A percentile compares a stretch with the other conserved stretches of the same genome.
phyloP scores from a whole-genome alignment of 116 monocot genomes.

The Dioscorea cayenensis region DNA sequence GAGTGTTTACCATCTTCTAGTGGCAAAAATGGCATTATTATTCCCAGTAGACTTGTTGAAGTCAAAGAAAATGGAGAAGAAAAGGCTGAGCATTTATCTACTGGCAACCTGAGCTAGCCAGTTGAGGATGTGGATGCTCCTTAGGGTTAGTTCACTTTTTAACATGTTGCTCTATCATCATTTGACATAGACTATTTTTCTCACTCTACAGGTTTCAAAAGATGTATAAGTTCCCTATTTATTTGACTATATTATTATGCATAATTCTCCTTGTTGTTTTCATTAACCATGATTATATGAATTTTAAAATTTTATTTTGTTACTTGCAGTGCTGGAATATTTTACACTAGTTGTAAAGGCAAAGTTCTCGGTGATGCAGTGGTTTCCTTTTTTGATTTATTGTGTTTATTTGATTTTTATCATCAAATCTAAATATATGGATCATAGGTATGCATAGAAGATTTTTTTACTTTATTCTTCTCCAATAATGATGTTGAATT shows the following conservation, averaged over 20 bases:
- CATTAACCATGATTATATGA: neutral
- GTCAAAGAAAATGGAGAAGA: conserved; percentile 38
- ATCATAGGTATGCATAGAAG: conserved; percentile 51
- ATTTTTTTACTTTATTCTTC: conserved; percentile 63
- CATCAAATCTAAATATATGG: neutral
- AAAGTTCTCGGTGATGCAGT: conserved; percentile 53
- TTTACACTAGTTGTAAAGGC: conserved; percentile 68
- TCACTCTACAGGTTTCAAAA: neutral
- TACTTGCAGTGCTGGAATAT: conserved; percentile 54
- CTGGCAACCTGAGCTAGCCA: conserved; percentile 26
- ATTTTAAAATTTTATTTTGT: neutral
- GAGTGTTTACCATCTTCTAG: conserved; percentile 13
- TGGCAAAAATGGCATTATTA: conserved; percentile 14
- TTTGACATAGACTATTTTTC: neutral
- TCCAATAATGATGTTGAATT: conserved; percentile 66
- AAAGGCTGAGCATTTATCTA: conserved; percentile 13
- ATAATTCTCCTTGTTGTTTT: neutral
- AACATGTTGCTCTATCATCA: neutral
- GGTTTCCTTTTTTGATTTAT: neutral
- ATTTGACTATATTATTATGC: neutral
- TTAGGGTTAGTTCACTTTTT: conserved; percentile 34
- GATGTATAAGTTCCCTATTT: neutral
- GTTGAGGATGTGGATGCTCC: conserved; percentile 78
- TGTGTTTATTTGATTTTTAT: neutral
- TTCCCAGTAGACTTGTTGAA: conserved; percentile 26